These are phyloP conservation scores for Pseudozyma tsukubaensis DNA, from an alignment of 1,284 basidiomycete genomes.

Conservation along the genomic window DNA sequence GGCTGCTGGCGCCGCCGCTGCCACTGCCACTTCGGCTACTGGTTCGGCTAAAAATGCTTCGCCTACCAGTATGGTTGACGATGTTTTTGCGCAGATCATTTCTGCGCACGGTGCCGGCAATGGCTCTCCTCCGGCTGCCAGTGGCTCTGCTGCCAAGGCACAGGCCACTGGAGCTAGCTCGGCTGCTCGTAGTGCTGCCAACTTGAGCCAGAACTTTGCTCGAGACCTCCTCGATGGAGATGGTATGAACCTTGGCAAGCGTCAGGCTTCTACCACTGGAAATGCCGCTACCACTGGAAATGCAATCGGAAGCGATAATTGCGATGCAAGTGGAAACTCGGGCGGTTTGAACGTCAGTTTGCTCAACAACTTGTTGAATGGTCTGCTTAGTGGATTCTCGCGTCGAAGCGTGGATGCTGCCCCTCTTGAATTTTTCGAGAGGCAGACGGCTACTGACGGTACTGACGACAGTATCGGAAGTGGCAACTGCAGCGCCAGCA, in stretches of 20 bases:
- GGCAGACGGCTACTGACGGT: slow-evolving; percentile 24
- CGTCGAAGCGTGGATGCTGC: slow-evolving; percentile 24
- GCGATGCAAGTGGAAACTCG: slow-evolving; percentile 40
- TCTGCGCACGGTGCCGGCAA: slow-evolving; percentile 27
- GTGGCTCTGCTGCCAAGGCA: slow-evolving; percentile 14
- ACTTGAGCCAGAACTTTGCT: slow-evolving; percentile 40
- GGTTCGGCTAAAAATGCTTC: slow-evolving; percentile 19
- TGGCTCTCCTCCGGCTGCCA: slow-evolving; percentile 7
- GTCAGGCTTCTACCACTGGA: slow-evolving; percentile 10
- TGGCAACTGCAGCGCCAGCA: slow-evolving; percentile 40
- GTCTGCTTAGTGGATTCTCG: slow-evolving; percentile 41
- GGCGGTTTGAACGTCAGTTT: slow-evolving; percentile 52
- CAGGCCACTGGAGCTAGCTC: slow-evolving; percentile 12
- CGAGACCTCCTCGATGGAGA: slow-evolving; percentile 46
- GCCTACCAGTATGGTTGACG: slow-evolving; percentile 34
- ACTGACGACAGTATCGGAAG: slow-evolving; percentile 27
- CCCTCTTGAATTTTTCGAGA: slow-evolving; percentile 30
- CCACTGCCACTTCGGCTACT: slow-evolving; percentile 28
- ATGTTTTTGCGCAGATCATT: slow-evolving; percentile 39
- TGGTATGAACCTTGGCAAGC: slow-evolving; percentile 49
- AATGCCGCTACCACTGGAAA: slow-evolving; percentile 3
- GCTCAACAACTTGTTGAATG: slow-evolving; percentile 55
- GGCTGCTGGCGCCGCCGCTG: slow-evolving; percentile 14
- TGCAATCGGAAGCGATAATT: slow-evolving; percentile 36
- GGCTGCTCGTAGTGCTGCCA: slow-evolving; percentile 42